Evolutionary conservation across 352 stramenopile species (phyloP).

Genomic region (Globisporangium okanoganense): DNA sequence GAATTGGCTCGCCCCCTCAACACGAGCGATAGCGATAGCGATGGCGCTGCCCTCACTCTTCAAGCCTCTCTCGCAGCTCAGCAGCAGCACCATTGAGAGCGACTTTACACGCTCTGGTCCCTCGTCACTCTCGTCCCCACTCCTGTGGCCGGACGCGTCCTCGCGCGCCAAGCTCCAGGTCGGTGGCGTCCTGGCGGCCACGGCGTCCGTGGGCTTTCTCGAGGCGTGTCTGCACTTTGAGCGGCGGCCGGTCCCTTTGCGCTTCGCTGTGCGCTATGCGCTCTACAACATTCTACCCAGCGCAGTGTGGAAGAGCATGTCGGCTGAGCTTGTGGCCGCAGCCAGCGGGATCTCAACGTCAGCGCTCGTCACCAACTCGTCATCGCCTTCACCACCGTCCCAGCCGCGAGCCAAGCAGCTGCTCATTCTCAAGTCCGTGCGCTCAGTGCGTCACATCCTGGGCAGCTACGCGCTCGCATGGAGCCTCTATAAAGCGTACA

Average conservation of each 20-base stretch:
- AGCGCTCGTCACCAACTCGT: conserved; percentile 23
- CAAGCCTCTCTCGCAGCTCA: background rate
- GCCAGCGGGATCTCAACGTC: conserved; percentile 28
- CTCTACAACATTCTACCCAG: conserved; percentile 58
- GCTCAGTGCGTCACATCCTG: conserved; percentile 36
- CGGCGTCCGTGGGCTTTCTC: conserved; percentile 50
- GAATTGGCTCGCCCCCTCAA: background rate
- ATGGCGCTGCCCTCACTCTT: background rate
- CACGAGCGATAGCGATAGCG: background rate
- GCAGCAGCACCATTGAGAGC: conserved; percentile 1
- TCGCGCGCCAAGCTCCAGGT: conserved; percentile 14
- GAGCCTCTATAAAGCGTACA: conserved; percentile 36
- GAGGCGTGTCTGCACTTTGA: conserved; percentile 61
- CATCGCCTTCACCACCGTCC: conserved; percentile 1
- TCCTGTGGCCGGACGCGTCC: background rate
- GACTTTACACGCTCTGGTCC: conserved; percentile 1
- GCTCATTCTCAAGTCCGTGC: conserved; percentile 43
- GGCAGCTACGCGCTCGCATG: conserved; percentile 67
- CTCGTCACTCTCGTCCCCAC: background rate
- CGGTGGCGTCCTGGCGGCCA: conserved; percentile 20
- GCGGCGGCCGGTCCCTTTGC: conserved; percentile 59
- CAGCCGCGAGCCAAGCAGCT: conserved; percentile 27
- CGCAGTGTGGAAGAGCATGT: conserved; percentile 51
- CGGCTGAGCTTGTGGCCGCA: conserved; percentile 39
- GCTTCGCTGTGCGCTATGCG: conserved; percentile 57